phyloP scores from a whole-genome alignment of 148 eudicot genomes.

The Camellia japonica region DNA sequence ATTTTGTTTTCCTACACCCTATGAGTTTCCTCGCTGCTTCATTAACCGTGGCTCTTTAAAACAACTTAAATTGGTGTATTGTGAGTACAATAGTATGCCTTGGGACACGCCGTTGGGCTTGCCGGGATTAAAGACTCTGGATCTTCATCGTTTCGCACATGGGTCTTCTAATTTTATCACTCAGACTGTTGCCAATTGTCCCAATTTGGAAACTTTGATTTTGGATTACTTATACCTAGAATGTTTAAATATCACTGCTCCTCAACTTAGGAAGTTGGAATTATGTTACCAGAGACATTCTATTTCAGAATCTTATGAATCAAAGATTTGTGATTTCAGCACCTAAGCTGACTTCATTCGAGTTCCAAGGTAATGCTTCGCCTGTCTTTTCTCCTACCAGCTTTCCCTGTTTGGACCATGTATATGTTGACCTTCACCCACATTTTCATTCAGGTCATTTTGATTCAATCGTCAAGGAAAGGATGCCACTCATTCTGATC shows the following conservation, averaged over 20 bases:
- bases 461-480: not conserved
- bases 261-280: not conserved
- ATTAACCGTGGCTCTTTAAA: not conserved
- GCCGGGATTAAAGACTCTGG: not conserved
- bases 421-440: too few relatives aligned
- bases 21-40: not conserved
- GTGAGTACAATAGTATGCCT: too few relatives aligned
- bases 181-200: not conserved
- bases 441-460: too few relatives aligned
- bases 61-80: not conserved
- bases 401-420: too few relatives aligned
- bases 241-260: not conserved
- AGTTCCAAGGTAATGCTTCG: too few relatives aligned
- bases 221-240: too few relatives aligned
- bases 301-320: too few relatives aligned
- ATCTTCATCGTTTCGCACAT: too few relatives aligned
- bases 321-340: too few relatives aligned
- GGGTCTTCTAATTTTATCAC: not conserved
- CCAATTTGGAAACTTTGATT: not conserved
- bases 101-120: not conserved
- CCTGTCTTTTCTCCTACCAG: too few relatives aligned
- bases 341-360: too few relatives aligned
- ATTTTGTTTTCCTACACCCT: too few relatives aligned
- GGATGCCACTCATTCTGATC: not conserved
- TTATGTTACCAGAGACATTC: not conserved